These are phyloP conservation scores for Ophiostoma tasmaniense DNA, from an alignment of 2,329 filamentous ascomycete genomes.

Conservation along the genomic window DNA sequence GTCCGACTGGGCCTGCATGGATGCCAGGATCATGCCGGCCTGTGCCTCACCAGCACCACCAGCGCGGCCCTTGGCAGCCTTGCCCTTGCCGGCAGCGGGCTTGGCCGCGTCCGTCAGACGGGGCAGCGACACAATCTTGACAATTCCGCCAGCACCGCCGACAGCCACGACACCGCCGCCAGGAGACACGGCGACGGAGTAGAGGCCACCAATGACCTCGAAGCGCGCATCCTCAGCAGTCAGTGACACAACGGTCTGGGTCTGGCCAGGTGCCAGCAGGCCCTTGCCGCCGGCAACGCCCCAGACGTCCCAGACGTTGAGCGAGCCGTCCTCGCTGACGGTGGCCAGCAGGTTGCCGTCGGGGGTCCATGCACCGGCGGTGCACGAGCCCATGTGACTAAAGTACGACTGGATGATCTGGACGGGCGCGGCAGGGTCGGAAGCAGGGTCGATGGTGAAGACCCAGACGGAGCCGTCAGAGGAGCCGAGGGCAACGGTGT, in stretches of 20 bases:
- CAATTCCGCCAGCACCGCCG: constrained; percentile 77
- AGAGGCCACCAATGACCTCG: constrained; percentile 82
- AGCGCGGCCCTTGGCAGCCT: constrained; percentile 4
- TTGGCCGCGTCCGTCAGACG: constrained; percentile 35
- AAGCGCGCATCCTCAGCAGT: constrained; percentile 83
- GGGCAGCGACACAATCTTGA: constrained; percentile 79
- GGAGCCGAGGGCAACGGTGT: constrained; percentile 79
- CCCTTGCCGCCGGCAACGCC: constrained; percentile 59
- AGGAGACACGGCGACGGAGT: constrained; percentile 76
- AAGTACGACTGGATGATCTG: constrained; percentile 88
- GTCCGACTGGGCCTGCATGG: constrained; percentile 66
- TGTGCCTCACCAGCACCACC: constrained; percentile 27
- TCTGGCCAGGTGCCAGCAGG: constrained; percentile 35
- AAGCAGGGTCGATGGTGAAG: constrained; percentile 65
- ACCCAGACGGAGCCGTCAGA: constrained; percentile 93
- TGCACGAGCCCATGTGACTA: constrained; percentile 76
- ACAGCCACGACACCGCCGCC: constrained; percentile 71
- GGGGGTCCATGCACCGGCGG: constrained; percentile 82
- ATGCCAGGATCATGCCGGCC: constrained; percentile 62
- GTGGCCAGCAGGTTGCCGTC: constrained; percentile 82
- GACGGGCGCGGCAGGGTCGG: constrained; percentile 51
- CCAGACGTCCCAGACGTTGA: constrained; percentile 92
- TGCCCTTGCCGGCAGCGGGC: not conserved
- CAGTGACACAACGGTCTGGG: constrained; percentile 62
- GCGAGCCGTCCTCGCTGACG: constrained; percentile 76